These are phyloP conservation scores for Tetrapisispora pingtungensis DNA, from an alignment of 805 yeast species.

Conservation along the genomic window DNA sequence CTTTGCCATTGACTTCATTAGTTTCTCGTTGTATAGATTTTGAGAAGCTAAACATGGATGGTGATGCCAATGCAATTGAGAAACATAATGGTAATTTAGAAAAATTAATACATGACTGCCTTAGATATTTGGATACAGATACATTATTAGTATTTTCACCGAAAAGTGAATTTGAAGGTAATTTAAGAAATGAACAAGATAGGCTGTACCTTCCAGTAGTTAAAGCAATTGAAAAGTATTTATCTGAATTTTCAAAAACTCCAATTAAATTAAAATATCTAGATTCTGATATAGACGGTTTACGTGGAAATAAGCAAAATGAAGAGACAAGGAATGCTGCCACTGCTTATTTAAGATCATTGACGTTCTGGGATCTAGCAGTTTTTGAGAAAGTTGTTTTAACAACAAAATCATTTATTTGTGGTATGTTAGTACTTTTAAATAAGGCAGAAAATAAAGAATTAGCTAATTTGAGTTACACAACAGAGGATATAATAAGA, in stretches of 20 bases:
- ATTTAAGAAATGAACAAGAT: slow-evolving; percentile 69
- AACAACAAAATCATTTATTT: slow-evolving; percentile 74
- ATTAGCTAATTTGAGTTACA: slow-evolving; percentile 24
- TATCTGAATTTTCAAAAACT: slow-evolving; percentile 28
- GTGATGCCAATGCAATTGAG: slow-evolving; percentile 39
- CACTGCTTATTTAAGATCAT: slow-evolving; percentile 46
- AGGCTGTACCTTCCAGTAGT: slow-evolving; percentile 68
- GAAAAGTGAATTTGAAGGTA: slow-evolving; percentile 68
- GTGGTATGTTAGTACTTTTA: slow-evolving; percentile 62
- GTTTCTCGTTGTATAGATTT: slow-evolving; percentile 83
- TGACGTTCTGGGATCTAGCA: slow-evolving; percentile 70
- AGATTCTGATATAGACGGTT: slow-evolving; percentile 75
- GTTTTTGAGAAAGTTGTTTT: slow-evolving; percentile 86
- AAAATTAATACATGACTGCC: slow-evolving; percentile 47
- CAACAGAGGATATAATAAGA: slow-evolving; percentile 63
- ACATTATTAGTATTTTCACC: slow-evolving; percentile 85
- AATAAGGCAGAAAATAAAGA: slow-evolving; percentile 21
- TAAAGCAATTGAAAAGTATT: slow-evolving; percentile 48
- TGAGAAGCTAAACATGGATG: slow-evolving; percentile 30
- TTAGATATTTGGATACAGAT: slow-evolving; percentile 89
- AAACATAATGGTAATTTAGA: slow-evolving; percentile 52
- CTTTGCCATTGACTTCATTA: slow-evolving; percentile 76
- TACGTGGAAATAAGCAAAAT: slow-evolving; percentile 71
- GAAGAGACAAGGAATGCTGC: slow-evolving; percentile 53
- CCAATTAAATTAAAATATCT: slow-evolving; percentile 42